Evolutionary conservation across 75 land plant species (phyloP).

Genomic region (Sequoiadendron giganteum): DNA sequence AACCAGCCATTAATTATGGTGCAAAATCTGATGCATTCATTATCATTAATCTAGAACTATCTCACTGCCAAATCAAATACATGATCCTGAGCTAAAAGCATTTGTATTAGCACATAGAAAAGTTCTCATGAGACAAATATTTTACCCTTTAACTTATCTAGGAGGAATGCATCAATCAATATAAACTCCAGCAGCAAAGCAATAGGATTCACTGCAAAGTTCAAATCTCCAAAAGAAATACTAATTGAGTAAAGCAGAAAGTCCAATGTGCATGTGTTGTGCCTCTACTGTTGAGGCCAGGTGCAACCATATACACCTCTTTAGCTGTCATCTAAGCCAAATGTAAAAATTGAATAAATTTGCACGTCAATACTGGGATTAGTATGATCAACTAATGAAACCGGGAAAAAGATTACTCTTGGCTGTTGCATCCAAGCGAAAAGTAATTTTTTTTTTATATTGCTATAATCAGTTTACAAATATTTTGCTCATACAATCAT

Average conservation of each 20-base stretch:
- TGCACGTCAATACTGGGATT: not conserved
- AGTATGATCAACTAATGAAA: not conserved
- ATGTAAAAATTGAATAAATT: not conserved
- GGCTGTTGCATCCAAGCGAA: too few relatives aligned
- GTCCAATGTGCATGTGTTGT: not conserved
- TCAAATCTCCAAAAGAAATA: not conserved
- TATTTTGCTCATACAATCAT: too few relatives aligned
- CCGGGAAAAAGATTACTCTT: too few relatives aligned
- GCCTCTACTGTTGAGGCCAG: not conserved
- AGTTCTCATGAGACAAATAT: not conserved
- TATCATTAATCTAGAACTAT: not conserved
- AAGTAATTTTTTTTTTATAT: too few relatives aligned
- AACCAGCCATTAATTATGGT: not conserved
- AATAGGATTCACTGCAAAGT: not conserved
- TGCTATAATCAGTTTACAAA: too few relatives aligned
- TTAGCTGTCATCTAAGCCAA: not conserved
- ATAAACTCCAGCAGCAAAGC: not conserved
- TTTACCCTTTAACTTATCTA: not conserved
- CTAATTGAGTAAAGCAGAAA: not conserved
- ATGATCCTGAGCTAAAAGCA: not conserved
- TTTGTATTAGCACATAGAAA: not conserved
- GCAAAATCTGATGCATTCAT: not conserved
- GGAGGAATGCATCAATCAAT: not conserved
- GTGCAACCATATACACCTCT: not conserved
- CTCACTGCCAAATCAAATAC: not conserved